Evolutionary conservation across 2,329 filamentous ascomycete genomes (phyloP), one percentile per base, ranked within the genome.

Genomic region (Cadophora sp.): DNA sequence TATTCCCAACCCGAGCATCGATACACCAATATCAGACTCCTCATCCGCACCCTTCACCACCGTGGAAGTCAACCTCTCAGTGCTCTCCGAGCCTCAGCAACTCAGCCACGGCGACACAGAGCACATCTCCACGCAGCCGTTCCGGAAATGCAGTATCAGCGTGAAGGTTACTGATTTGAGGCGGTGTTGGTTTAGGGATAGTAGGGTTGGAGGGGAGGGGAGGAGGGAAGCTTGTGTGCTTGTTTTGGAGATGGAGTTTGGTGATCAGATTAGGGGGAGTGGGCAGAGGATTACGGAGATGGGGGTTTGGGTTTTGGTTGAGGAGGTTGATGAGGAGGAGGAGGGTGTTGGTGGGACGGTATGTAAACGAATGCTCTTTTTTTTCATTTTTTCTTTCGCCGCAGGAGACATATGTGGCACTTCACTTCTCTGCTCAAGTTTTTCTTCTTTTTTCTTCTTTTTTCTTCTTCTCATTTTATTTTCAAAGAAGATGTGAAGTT

Each of bases 111-210:
- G 33, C 2, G 18, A 16, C 9, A 58, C 18, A 4, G 33, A 58
- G 24, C 53, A 58, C 8, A 41, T 58, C n/a, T 41, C 53, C 2
- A 58, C 53, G 2, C 20, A 22, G 5, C 53, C 53, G 4, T 41
- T 58, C 18, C n/a, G 53, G n/a, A 41, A 58, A 41, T 58, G 53
- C 20, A 58, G 51, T 14, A 56, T 56, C 51, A 56, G 27, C 11
- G 39, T 30, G 30, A 56, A 56, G 51, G 39, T 56, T 9, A 56
- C 51, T 9, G 51, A 56, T 56, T 13, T 56, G 14, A 24, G 51
- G 20, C 27, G 51, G 30, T 56, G 51, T 20, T 56, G 33, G 27
- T 56, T 56, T 20, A 36, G 30, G 20, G 51, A 56, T 39, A 30
- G 30, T 16, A 39, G 51, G 11, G 30, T 33, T 7, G 51, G 51